Base-by-base conservation (phyloP, 1,284 basidiomycete genomes). In the Schizopora paradoxa region DNA sequence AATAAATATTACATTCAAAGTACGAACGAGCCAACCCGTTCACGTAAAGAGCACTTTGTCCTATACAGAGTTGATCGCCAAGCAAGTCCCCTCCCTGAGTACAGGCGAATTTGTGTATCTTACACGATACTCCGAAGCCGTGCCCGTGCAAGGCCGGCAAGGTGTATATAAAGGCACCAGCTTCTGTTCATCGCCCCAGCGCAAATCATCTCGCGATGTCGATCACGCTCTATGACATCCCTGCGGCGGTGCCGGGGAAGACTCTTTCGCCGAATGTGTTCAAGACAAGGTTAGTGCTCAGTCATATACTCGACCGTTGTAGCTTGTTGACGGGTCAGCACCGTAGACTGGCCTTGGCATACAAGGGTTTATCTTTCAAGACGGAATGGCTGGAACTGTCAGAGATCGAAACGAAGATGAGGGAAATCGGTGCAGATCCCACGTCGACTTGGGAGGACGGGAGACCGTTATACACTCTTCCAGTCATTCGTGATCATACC, bases 401-500 rank as follows among this genome's bases (percentile, higher is more conserved):
- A 4, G 54, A 56, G 25, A 56, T 56, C 41, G 50, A 44, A 29
- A 26, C 51, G 6, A 34, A 25, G 2, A 27, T 56, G 39, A 52
- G 49, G 37, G 43, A 36, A 27, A 19, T 54, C 13, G 53, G 53
- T 6, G 51, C 45, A 6, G 37, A 40, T 11, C 53, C 51, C 7
- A 51, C 51, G n/a, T 19, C 14, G 26, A 41, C 41, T 21, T 37
- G 48, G 38, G 28, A 31, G 32, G 39, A 47, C 34, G 34, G 54
- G 48, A 37, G 57, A 48, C 31, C 51, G n/a, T 16, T 36, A 35
- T 58, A 61, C 48, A 59, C 59, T 1, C 48, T 60, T 5, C 59
- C 59, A 3, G 54, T 57, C 33, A 57, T 61, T 28, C 33, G 51
- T 23, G 54, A 58, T 47, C 37, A 34, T 21, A 36, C 37, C 14